Base-by-base conservation (phyloP, 208 protist species). In the Crithidia expoeki region DNA sequence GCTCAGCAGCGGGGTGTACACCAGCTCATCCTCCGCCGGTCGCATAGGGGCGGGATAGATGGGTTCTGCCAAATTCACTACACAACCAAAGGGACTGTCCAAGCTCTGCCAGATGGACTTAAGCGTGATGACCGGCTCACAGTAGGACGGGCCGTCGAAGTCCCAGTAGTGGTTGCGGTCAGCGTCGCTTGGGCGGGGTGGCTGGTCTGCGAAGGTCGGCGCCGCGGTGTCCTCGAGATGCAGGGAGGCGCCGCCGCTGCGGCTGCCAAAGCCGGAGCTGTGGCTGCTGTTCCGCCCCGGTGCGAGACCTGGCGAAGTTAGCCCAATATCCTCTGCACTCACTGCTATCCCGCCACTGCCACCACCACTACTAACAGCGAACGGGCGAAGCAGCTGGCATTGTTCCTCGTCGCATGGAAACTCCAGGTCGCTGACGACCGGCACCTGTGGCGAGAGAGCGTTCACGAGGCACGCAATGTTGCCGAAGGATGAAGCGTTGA, bases 1-100 rank as follows among this genome's bases (percentile, higher is more conserved):
- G 70, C 86, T 93, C 58, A 96, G 81, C 56, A 94, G 75, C 32
- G 90, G 90, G 17, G 75, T 85, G 74, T 96, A 96, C 44, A 92
- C 86, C 10, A 96, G 75, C 64, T 78, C 72, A 34, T 88, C 81
- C 71, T 92, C 80, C 4, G 80, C 80, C 2, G 77, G 59, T 44
- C 86, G 86, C 86, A 93, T 90, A 4, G 71, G 76, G 1, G 83
- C 68, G 10, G 93, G 80, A 50, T 72, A 80, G 52, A 83, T 83
- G 16, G 84, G 80, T 42, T 81, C 79, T 0, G 75, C 58, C 36
- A 96, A 72, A 32, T 56, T 74, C 67, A 96, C 78, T n/a, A 77
- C 71, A 74, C 85, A 94, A 4, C 84, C 90, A 68, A 93, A 94
- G 3, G 90, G 90, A 33, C 78, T 72, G 75, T 91, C 81, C 56